Base-by-base conservation (phyloP, 2,329 filamentous ascomycete genomes). In the Fusarium sp. region DNA sequence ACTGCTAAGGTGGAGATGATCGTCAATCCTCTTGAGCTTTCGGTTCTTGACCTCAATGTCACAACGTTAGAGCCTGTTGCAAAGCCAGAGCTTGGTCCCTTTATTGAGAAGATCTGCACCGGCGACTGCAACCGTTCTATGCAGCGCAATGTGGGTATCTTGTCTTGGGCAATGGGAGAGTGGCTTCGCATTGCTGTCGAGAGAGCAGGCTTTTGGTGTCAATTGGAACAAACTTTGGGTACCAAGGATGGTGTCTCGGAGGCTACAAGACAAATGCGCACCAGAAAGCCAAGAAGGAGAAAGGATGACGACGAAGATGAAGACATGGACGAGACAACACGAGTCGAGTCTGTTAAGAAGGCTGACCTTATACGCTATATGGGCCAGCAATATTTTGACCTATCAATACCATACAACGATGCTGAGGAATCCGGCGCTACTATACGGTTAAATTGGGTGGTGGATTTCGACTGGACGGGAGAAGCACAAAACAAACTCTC, bases 401-500 rank as follows among this genome's bases (percentile, higher is more conserved):
- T 88, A 2, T 78, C 81, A 1, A 68, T 86, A 8, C 74, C 84
- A 28, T 49, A 69, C 4, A 71, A 59, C 72, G 55, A 74, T 53
- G 67, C 71, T 50, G 76, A 80, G 1, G 76, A 80, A 1, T 75
- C 77, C 2, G 64, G 80, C 12, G 81, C 85, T 4, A 76, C 82
- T 13, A 58, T 89, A 7, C 84, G 87, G 27, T 79, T 93, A 2
- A 82, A 84, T 59, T 93, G 91, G 91, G 81, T 78, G 48, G 88
- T 92, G 45, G 78, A 79, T 3, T 92, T 93, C 73, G 90, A 93
- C 77, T 93, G 90, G 90, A 90, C 90, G 0, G 91, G 91, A 8
- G 91, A 93, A 74, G 90, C 89, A 7, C 85, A 86, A 72, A 92
- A 86, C 69, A 81, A 82, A 46, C 78, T 92, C 18, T 80, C 80